A percentile compares a stretch with the other conserved stretches of the same genome.
Evolutionary conservation across 345 rosid species (phyloP).

Genomic region (Aegle marmelos): DNA sequence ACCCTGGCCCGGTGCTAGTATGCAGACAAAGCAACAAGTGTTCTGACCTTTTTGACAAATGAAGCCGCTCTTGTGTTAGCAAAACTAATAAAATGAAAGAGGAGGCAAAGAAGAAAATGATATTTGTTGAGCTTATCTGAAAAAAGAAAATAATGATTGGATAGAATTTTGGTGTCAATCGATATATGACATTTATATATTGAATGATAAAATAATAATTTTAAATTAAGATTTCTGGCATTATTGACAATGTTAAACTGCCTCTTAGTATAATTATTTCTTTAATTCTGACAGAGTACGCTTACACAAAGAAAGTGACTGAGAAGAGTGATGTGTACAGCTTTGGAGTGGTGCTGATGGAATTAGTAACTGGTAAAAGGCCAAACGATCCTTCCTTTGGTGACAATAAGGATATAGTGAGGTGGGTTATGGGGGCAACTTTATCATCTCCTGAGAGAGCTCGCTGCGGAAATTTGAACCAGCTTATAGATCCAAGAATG

Average conservation of each 20-base stretch:
- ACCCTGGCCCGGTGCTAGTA: background rate
- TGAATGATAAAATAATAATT: too few species aligned
- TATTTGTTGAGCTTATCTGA: too few species aligned
- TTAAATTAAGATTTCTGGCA: too few species aligned
- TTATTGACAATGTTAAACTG: too few species aligned
- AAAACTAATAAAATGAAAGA: background rate
- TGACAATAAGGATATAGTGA: conserved; percentile 50
- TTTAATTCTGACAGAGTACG: conserved; percentile 45
- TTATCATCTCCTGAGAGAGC: conserved; percentile 15
- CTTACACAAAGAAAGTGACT: conserved; percentile 49
- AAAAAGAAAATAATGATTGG: background rate
- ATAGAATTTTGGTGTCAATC: background rate
- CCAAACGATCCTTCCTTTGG: conserved; percentile 59
- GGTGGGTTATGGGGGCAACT: conserved; percentile 45
- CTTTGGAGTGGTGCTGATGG: conserved; percentile 61
- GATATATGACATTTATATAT: too few species aligned
- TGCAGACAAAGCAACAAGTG: background rate
- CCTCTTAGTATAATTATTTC: background rate
- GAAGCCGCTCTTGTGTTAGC: background rate
- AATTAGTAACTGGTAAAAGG: conserved; percentile 59
- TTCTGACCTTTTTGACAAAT: background rate
- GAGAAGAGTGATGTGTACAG: conserved; percentile 75
- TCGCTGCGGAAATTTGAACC: conserved; percentile 12
- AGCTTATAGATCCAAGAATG: conserved; percentile 54
- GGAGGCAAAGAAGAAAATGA: too few species aligned